Conservation (phyloP, 257 asterid genomes). For the Voacanga thouarsii region DNA sequence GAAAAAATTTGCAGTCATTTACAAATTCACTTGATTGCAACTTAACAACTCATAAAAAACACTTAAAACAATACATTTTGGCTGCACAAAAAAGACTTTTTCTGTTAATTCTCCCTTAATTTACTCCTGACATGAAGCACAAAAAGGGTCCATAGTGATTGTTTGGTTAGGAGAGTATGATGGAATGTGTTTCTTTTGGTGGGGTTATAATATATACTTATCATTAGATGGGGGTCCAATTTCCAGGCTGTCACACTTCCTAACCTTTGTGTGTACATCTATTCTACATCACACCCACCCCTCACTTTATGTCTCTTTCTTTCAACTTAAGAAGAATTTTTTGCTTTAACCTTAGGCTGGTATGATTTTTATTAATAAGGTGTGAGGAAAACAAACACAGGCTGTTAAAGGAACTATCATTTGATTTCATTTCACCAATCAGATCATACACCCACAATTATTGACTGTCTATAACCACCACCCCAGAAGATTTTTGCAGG, state of each 20-base stretch:
- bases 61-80: conserved; percentile 4
- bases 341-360: conserved; percentile 38
- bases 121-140: conserved; percentile 54
- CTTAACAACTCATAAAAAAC: not conserved
- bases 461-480: not conserved
- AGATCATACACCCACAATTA: conserved; percentile 18
- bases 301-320: conserved; percentile 61
- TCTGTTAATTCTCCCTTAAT: conserved; percentile 28
- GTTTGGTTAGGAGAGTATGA: conserved; percentile 38
- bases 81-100: conserved; percentile 11
- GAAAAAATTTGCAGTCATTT: conserved; percentile 24
- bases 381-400: conserved; percentile 17
- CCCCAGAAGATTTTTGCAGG: not conserved
- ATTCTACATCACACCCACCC: conserved; percentile 27
- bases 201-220: conserved; percentile 37
- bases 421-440: conserved; percentile 41
- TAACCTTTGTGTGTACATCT: conserved; percentile 23
- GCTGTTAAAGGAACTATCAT: conserved; percentile 29
- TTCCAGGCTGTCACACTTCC: conserved; percentile 53
- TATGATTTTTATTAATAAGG: conserved; percentile 30
- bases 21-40: conserved; percentile 15
- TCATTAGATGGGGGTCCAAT: conserved; percentile 40
- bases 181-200: conserved; percentile 39
- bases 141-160: conserved; percentile 41
- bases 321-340: conserved; percentile 44